A percentile compares a stretch with the other conserved stretches of the same genome.
phyloP scores from a whole-genome alignment of 2,329 filamentous ascomycete species.

The Colletotrichum cordylinicola region DNA sequence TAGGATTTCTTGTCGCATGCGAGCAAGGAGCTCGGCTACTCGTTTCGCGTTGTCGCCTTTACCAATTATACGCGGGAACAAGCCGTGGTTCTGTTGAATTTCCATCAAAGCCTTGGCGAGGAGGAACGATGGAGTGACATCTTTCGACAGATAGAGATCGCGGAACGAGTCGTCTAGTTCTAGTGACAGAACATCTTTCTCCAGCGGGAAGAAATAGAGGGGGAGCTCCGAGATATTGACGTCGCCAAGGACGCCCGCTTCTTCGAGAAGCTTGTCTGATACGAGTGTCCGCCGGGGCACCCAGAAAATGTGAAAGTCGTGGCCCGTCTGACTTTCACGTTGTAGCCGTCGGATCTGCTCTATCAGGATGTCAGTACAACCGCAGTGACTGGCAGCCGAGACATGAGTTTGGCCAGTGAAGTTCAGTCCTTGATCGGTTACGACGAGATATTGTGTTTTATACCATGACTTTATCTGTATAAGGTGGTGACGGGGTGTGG shows the following conservation, averaged over 20 bases:
- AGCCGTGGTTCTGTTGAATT: slow-evolving; percentile 87
- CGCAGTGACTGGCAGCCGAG: slow-evolving; percentile 36
- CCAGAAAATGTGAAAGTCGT: slow-evolving; percentile 98
- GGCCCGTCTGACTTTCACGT: slow-evolving; percentile 84
- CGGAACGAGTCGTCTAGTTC: slow-evolving; percentile 87
- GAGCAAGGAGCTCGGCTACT: slow-evolving; percentile 83
- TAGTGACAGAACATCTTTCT: slow-evolving; percentile 88
- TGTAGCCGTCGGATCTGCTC: slow-evolving; percentile 92
- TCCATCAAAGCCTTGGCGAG: slow-evolving; percentile 93
- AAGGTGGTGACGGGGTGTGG: background rate
- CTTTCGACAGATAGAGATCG: slow-evolving; percentile 88
- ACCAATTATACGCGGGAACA: slow-evolving; percentile 93
- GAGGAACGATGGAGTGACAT: slow-evolving; percentile 88
- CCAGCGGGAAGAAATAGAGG: slow-evolving; percentile 88
- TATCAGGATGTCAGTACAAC: slow-evolving; percentile 45
- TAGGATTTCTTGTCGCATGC: slow-evolving; percentile 89
- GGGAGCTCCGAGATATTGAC: slow-evolving; percentile 88
- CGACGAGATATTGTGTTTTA: background rate
- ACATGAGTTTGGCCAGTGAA: background rate
- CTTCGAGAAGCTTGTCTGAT: slow-evolving; percentile 89
- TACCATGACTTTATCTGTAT: background rate
- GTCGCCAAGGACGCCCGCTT: slow-evolving; percentile 91
- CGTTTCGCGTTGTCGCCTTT: slow-evolving; percentile 95
- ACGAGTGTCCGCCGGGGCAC: slow-evolving; percentile 90
- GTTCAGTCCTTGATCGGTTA: background rate